Percentiles rank a stretch among this genome's conserved stretches.
phyloP scores from a whole-genome alignment of 2,329 filamentous ascomycete species.

The Aspergillus fischeri region DNA sequence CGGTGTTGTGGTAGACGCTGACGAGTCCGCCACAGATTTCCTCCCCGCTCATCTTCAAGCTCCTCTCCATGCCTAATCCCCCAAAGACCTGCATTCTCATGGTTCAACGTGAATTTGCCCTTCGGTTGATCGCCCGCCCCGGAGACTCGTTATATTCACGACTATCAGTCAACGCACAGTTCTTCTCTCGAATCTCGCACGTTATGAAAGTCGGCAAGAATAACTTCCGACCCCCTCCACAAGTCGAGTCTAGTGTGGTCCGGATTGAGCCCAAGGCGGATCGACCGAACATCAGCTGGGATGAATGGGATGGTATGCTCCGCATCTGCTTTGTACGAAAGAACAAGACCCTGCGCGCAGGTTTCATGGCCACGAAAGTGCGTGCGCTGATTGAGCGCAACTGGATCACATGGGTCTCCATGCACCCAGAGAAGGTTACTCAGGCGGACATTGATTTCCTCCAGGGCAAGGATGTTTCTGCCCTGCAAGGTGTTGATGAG shows the following conservation, averaged over 20 bases:
- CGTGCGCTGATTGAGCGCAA: slow-evolving; percentile 13
- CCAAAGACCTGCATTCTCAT: slow-evolving; percentile 85
- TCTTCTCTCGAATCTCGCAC: slow-evolving; percentile 69
- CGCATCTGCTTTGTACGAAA: slow-evolving; percentile 79
- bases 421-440: slow-evolving; percentile 39
- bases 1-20: neutral
- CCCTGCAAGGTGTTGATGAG: slow-evolving; percentile 6
- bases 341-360: slow-evolving; percentile 79
- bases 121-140: slow-evolving; percentile 81
- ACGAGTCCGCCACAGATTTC: slow-evolving; percentile 60
- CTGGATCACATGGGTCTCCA: slow-evolving; percentile 15
- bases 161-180: slow-evolving; percentile 89
- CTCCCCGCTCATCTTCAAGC: slow-evolving; percentile 84
- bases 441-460: slow-evolving; percentile 48
- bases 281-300: slow-evolving; percentile 81
- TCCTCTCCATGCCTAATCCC: slow-evolving; percentile 75
- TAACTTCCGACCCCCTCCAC: slow-evolving; percentile 92
- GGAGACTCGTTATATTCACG: slow-evolving; percentile 86
- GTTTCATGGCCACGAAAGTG: slow-evolving; percentile 67
- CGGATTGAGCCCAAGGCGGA: slow-evolving; percentile 84
- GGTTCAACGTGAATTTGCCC: slow-evolving; percentile 85
- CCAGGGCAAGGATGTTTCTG: slow-evolving; percentile 16
- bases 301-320: slow-evolving; percentile 90
- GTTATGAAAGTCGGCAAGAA: slow-evolving; percentile 94
- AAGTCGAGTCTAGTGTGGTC: slow-evolving; percentile 88